Percentiles rank a stretch among this genome's conserved stretches.
Conservation (phyloP, 139 green algal genomes). For the Micractinium conductrix region DNA sequence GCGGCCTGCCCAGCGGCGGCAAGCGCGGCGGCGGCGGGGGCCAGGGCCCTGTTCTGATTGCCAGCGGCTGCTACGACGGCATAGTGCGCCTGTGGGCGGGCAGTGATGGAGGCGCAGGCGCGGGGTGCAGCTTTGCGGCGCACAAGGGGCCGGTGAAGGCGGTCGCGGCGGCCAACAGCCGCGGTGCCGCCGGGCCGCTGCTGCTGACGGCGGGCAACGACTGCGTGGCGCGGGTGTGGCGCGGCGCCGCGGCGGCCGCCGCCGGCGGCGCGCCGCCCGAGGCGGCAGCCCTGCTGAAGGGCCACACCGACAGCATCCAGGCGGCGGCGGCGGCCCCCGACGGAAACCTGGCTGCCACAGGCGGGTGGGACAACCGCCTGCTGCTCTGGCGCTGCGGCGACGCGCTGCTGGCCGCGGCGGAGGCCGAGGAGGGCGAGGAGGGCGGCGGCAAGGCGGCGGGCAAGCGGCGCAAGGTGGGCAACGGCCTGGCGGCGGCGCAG, state of each 20-base stretch:
- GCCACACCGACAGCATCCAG: slow-evolving; percentile 72
- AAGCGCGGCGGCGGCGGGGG: not conserved
- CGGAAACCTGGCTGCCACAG: slow-evolving; percentile 52
- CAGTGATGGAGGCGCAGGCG: not conserved
- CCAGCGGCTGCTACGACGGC: slow-evolving; percentile 41
- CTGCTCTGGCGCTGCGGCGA: slow-evolving; percentile 68
- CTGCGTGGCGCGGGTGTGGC: slow-evolving; percentile 38
- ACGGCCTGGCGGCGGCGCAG: not conserved
- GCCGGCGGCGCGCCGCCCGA: not conserved
- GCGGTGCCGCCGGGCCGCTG: slow-evolving; percentile 24
- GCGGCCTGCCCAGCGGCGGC: slow-evolving; percentile 1
- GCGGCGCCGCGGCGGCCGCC: not conserved
- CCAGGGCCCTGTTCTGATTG: not conserved
- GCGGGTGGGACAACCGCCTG: slow-evolving; percentile 77
- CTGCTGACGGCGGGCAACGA: slow-evolving; percentile 66
- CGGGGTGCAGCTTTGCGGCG: slow-evolving; percentile 40
- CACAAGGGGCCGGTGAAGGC: slow-evolving; percentile 49
- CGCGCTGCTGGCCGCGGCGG: slow-evolving; percentile 14
- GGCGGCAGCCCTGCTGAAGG: slow-evolving; percentile 29
- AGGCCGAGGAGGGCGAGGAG: slow-evolving; percentile 8
- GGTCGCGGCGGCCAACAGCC: slow-evolving; percentile 24
- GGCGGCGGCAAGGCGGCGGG: slow-evolving; percentile 4
- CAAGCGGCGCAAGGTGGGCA: slow-evolving; percentile 59
- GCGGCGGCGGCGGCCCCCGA: slow-evolving; percentile 52
- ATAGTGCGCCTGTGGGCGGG: slow-evolving; percentile 38